These are phyloP conservation scores for Podospora fimiseda DNA, from an alignment of 495 filamentous ascomycete genomes.

Conservation along the genomic window DNA sequence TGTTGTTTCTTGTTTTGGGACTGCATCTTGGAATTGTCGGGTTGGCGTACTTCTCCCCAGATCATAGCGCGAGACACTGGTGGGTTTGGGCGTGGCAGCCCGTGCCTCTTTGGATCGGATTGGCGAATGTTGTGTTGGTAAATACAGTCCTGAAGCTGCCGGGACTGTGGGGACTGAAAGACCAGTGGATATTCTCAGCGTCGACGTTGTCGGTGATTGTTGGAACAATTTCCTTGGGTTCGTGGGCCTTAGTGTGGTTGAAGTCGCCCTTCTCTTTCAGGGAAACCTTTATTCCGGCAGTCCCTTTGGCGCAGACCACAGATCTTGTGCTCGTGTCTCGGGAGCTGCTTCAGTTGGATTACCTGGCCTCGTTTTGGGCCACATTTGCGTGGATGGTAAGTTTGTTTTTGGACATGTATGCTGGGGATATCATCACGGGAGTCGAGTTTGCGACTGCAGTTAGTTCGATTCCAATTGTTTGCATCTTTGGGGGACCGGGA, in stretches of 20 bases:
- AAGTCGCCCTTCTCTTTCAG: neutral
- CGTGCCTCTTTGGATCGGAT: neutral
- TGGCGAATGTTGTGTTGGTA: neutral
- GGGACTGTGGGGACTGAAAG: neutral
- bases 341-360: neutral
- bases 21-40: neutral
- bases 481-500: neutral
- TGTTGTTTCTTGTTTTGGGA: neutral
- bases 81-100: neutral
- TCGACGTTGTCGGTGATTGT: neutral
- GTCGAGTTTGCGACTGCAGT: neutral
- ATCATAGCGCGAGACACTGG: neutral
- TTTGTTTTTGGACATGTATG: neutral
- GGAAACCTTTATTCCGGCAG: neutral
- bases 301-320: neutral
- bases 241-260: neutral
- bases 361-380: neutral
- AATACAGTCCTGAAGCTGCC: neutral
- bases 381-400: neutral
- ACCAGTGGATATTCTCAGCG: neutral
- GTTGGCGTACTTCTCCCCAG: neutral
- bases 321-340: neutral
- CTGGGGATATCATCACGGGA: neutral
- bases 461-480: neutral
- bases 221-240: neutral